Evolutionary conservation across 2,329 filamentous ascomycete genomes (phyloP).

Genomic region (Chaetomium strumarium): DNA sequence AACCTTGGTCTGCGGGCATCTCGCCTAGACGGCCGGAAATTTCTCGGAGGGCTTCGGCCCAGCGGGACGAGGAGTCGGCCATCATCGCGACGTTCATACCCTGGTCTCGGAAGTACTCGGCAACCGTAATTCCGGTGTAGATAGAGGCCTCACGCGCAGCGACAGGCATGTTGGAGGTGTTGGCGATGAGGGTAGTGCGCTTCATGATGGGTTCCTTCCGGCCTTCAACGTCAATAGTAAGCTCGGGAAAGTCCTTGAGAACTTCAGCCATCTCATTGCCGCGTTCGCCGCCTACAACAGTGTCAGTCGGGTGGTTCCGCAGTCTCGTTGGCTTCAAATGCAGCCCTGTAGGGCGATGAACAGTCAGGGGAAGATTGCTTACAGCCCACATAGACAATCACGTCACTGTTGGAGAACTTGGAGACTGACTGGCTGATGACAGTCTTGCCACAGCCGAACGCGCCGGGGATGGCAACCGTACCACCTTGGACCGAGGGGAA

Average conservation of each 20-base stretch:
- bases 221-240: slow-evolving; percentile 88
- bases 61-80: slow-evolving; percentile 96
- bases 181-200: slow-evolving; percentile 95
- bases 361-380: not conserved
- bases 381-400: slow-evolving; percentile 89
- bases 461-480: slow-evolving; percentile 95
- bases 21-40: slow-evolving; percentile 97
- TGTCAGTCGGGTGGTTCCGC: not conserved
- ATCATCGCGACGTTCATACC: slow-evolving; percentile 99
- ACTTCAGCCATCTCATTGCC: slow-evolving; percentile 99
- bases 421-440: slow-evolving; percentile 98
- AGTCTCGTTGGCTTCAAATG: too few species aligned
- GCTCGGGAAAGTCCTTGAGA: slow-evolving; percentile 98
- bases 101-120: slow-evolving; percentile 96
- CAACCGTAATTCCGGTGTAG: slow-evolving; percentile 91
- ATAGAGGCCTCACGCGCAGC: slow-evolving; percentile 97
- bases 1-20: slow-evolving; percentile 99
- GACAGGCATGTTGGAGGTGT: slow-evolving; percentile 99
- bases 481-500: slow-evolving; percentile 96
- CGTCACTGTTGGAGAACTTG: slow-evolving; percentile 99
- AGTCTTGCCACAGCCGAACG: slow-evolving; percentile 98
- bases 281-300: slow-evolving; percentile 62
- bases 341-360: not conserved
- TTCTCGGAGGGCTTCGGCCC: slow-evolving; percentile 98
- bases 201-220: slow-evolving; percentile 99